Conservation (phyloP, 257 asterid species). For the Solanum bulbocastanum region DNA sequence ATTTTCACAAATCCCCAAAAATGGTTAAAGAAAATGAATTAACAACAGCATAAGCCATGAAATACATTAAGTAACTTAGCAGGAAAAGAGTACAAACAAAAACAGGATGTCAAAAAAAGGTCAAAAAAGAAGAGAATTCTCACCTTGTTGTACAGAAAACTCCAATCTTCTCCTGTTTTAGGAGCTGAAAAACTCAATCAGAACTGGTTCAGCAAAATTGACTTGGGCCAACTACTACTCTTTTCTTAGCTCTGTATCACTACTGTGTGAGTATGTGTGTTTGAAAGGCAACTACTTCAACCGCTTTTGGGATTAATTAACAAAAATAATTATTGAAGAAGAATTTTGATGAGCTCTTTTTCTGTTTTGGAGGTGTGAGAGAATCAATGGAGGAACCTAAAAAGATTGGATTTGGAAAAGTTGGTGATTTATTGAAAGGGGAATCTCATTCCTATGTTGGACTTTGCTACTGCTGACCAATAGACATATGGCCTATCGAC, state of each 20-base stretch:
- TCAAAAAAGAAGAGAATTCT: background rate
- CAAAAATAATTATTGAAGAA: background rate
- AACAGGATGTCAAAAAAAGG: background rate
- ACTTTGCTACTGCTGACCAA: background rate
- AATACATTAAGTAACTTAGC: background rate
- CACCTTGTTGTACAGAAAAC: background rate
- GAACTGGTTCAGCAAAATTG: constrained; percentile 10
- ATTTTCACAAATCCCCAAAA: background rate
- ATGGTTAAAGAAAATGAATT: background rate
- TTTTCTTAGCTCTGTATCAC: background rate
- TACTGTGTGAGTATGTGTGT: background rate
- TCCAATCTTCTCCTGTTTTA: background rate
- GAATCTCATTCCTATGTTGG: background rate
- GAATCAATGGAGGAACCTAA: background rate
- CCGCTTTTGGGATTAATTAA: background rate
- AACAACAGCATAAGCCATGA: background rate
- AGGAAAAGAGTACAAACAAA: background rate
- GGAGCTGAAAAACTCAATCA: background rate
- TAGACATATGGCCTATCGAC: background rate
- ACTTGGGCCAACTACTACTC: constrained; percentile 27
- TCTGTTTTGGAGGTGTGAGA: background rate
- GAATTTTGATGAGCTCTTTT: background rate
- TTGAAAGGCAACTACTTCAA: background rate
- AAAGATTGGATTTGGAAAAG: background rate
- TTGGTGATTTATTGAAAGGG: background rate